Evolutionary conservation across 805 yeast species (phyloP).

Genomic region (Candida nemodendra): DNA sequence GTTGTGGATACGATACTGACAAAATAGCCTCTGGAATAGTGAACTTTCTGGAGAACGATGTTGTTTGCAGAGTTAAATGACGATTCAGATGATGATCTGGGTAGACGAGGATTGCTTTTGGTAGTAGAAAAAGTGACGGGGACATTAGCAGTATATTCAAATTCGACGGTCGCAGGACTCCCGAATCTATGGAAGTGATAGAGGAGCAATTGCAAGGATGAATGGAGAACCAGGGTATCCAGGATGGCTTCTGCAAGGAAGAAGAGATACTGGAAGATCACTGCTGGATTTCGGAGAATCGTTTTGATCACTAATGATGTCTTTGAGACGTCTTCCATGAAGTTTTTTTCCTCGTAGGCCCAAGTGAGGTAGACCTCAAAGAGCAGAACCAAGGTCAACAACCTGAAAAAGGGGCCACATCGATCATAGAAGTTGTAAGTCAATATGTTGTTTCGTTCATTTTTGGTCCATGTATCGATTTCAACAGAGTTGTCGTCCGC

Average conservation of each 20-base stretch:
- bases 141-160: slow-evolving; percentile 11
- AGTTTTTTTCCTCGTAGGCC: slow-evolving; percentile 80
- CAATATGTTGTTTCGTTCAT: background rate
- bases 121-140: background rate
- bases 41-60: slow-evolving; percentile 24
- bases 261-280: slow-evolving; percentile 51
- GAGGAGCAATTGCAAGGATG: slow-evolving; percentile 35
- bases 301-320: slow-evolving; percentile 26
- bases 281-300: slow-evolving; percentile 36
- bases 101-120: background rate
- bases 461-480: slow-evolving; percentile 3
- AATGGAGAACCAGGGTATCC: slow-evolving; percentile 22
- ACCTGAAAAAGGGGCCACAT: slow-evolving; percentile 35
- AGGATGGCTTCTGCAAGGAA: slow-evolving; percentile 53
- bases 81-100: slow-evolving; percentile 6
- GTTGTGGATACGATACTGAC: slow-evolving; percentile 58
- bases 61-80: slow-evolving; percentile 9
- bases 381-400: slow-evolving; percentile 61
- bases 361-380: slow-evolving; percentile 90
- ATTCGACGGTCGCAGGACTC: slow-evolving; percentile 19
- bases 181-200: slow-evolving; percentile 34
- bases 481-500: background rate
- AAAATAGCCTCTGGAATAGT: slow-evolving; percentile 33
- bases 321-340: slow-evolving; percentile 20
- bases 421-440: slow-evolving; percentile 4